Conservation (phyloP, 805 yeast species). For the Metschnikowia peoriensis region DNA sequence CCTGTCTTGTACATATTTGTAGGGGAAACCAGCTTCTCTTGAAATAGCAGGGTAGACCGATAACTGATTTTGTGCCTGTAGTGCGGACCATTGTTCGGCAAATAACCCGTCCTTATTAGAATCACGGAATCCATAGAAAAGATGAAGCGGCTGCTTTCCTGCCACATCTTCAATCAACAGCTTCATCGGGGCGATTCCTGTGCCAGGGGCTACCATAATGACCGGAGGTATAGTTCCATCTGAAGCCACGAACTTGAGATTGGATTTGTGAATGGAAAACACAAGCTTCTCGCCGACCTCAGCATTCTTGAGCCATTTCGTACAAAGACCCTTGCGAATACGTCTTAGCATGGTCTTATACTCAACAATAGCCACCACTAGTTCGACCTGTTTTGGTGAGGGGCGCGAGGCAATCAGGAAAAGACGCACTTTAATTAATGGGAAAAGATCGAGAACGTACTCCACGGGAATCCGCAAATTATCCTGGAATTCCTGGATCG, state of each 20-base stretch:
- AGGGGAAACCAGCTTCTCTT: slow-evolving; percentile 40
- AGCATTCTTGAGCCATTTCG: slow-evolving; percentile 65
- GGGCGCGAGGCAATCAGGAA: slow-evolving; percentile 80
- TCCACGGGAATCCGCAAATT: slow-evolving; percentile 69
- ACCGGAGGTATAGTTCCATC: slow-evolving; percentile 38
- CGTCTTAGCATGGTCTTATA: slow-evolving; percentile 79
- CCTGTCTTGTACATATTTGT: slow-evolving; percentile 73
- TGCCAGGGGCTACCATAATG: slow-evolving; percentile 86
- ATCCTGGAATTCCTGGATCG: slow-evolving; percentile 75
- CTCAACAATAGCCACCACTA: slow-evolving; percentile 81
- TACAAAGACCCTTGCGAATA: slow-evolving; percentile 77
- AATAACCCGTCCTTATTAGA: slow-evolving; percentile 68
- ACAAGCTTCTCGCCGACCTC: slow-evolving; percentile 47
- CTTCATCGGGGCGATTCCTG: slow-evolving; percentile 94
- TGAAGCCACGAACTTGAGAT: slow-evolving; percentile 30
- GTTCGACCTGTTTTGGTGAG: slow-evolving; percentile 45
- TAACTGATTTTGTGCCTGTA: slow-evolving; percentile 35
- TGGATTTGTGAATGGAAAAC: slow-evolving; percentile 50
- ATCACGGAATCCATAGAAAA: slow-evolving; percentile 77
- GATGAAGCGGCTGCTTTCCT: slow-evolving; percentile 34
- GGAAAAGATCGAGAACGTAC: slow-evolving; percentile 74
- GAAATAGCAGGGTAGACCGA: slow-evolving; percentile 44
- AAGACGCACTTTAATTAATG: slow-evolving; percentile 73
- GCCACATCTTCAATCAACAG: slow-evolving; percentile 52
- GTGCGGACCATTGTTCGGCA: slow-evolving; percentile 48